phyloP scores from a whole-genome alignment of 495 filamentous ascomycete genomes.

The Xylaria castorea region DNA sequence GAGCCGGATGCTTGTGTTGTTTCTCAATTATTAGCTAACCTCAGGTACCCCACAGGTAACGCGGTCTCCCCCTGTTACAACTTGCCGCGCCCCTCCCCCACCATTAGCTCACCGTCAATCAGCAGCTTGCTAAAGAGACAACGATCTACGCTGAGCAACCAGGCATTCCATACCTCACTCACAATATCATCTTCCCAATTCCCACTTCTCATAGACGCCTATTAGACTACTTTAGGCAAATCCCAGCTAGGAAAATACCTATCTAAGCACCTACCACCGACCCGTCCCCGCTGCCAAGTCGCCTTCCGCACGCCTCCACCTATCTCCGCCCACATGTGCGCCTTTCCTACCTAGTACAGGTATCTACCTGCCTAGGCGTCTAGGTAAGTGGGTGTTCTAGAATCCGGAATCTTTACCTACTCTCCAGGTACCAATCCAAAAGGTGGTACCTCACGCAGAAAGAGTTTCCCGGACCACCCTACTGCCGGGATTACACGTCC shows the following conservation, averaged over 20 bases:
- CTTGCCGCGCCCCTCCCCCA: slow-evolving; percentile 24
- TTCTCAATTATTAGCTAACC: neutral
- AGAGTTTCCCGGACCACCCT: neutral
- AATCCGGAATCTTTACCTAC: neutral
- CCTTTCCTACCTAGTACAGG: slow-evolving; percentile 3
- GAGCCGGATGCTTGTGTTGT: neutral
- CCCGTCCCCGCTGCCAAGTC: slow-evolving; percentile 15
- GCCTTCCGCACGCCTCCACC: slow-evolving; percentile 18
- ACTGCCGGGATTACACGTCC: neutral
- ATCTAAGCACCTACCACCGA: neutral
- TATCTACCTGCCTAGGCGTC: neutral
- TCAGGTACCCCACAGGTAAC: slow-evolving; percentile 8
- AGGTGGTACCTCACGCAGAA: neutral
- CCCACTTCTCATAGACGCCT: neutral
- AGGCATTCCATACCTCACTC: neutral
- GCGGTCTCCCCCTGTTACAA: slow-evolving; percentile 14
- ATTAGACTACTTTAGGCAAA: neutral
- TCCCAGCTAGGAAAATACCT: neutral
- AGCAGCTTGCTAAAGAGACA: slow-evolving; percentile 9
- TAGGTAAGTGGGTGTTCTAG: neutral
- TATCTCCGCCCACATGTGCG: neutral
- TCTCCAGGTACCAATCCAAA: neutral
- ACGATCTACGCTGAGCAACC: neutral
- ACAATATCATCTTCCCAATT: slow-evolving; percentile 4
- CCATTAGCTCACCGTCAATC: slow-evolving; percentile 25